Evolutionary conservation across 2,329 filamentous ascomycete species (phyloP), one percentile per base, ranked within the genome.

Genomic region (Fusarium euwallaceae): DNA sequence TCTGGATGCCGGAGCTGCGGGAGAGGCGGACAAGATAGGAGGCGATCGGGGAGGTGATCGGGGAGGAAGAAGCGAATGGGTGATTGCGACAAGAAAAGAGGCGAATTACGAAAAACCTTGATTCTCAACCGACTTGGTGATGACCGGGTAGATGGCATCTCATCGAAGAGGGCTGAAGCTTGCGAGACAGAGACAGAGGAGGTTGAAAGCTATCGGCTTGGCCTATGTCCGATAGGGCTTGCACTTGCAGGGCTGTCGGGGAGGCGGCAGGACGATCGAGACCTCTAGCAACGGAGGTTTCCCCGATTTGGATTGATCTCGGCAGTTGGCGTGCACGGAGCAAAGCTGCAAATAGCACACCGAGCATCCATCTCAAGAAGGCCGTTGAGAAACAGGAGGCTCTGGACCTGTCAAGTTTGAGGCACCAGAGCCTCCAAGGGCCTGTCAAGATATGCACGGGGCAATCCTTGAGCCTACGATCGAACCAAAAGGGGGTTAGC

Each of bases 381-480:
- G 56, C 69, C 59, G 66, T 70, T 74, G 53, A 45, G 41, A 65
- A 45, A 69, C 64, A 60, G 16, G 53, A 56, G 32, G 37, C 68
- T 74, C 71, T 72, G 34, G 61, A 10, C 72, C 69, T 74, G 72
- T 75, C 72, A 73, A 73, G 43, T 43, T 43, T 11, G n/a, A 43
- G 41, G 41, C n/a, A 43, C 41, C 41, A 20, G 12, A 34, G 32
- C 32, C 32, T 34, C 32, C 32, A 34, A 4, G 32, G 8, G 68
- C 69, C 69, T 74, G 72, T 75, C 69, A 70, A 75, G 69, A 60
- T 64, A 66, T 71, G 73, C 73, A 75, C 70, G 70, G 61, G 48
- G 72, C 61, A 43, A 71, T 70, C 43, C 43, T 36, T 66, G 48
- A 43, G 17, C 64, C 60, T 48, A 22, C 64, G 61, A 64, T 36